Base-by-base conservation (phyloP, 148 eudicot genomes). In the Rhododendron ovatum region DNA sequence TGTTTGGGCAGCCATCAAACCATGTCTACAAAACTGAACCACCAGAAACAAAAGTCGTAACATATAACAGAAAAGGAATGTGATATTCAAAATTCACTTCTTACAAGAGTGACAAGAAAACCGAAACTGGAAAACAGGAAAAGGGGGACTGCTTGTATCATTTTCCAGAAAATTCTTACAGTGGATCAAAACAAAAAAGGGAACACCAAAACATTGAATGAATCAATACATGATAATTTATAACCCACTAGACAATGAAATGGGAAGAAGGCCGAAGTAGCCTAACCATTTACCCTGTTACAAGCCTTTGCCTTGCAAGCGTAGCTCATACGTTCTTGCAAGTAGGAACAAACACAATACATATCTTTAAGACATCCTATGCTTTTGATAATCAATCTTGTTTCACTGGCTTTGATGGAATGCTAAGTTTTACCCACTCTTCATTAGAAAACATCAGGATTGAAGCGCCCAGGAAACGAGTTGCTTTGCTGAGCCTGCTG, bases 401-500 rank as follows among this genome's bases (percentile, higher is more conserved):
- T 85, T 57, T 85, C 50, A 65, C 35, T 65, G 71, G 67, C 80
- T 65, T 39, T 6, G 47, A 71, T 13, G 33, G 41, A 26, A 43
- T 53, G 28, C 24, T 11, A n/a, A 11, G 28, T 67, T 63, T 50
- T 24, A 80, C 71, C 67, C 8, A 35, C 48, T 30, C 26, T 80
- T 37, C 47, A 87, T 88, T 88, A 94, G 91, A 92, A 94, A 57
- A 91, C 84, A 74, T 94, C 98, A 0, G 94, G 94, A 87, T 92
- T 91, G 85, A 88, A 92, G 81, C 90, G 93, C 53, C 95, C 98
- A 53, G 92, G 91, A 20, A 93, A 84, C 4, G 93, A 90, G 86
- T 83, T 95, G 92, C 86, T 90, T 76, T 91, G 93, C 87, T 94
- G 93, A 63, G 98, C 95, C 85, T 91, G 96, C 74, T 89, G 90